Evolutionary conservation across 2,329 filamentous ascomycete species (phyloP), one percentile per base, ranked within the genome.

Genomic region (Alternaria tenuissima): DNA sequence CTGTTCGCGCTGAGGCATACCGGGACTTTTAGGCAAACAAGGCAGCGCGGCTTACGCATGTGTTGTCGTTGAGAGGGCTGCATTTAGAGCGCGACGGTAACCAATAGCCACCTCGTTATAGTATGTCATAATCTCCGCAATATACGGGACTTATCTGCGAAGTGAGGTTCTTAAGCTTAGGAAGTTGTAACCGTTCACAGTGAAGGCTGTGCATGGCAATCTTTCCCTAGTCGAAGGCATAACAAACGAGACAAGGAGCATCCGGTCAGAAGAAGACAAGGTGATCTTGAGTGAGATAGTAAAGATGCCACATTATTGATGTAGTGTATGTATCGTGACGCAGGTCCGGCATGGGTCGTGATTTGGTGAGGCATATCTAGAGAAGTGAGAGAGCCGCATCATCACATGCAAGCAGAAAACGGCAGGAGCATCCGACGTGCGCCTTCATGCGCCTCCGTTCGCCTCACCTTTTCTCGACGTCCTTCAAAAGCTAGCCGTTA

Each of bases 21-120:
- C 41, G 7, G 32, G 39, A 52, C 16, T 16, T 12, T 3, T 20
- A 68, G 66, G 64, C 64, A 68, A 65, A 70, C 24, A 44, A 70
- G 68, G 66, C 68, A 69, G 57, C 20, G 32, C 53, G 58, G 56
- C 61, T 68, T 54, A 63, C 57, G 47, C 22, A 41, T 41, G 61
- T 28, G 12, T 32, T 32, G 34, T 52, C 32, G 47, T 34, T 18
- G 3, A n/a, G 28, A 30, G 8, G 22, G 30, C 18, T 22, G 46
- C 30, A 48, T 22, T 20, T 9, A 24, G 11, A 34, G 28, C 22
- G 18, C 20, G 7, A 22, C 12, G 0, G 18, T 11, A 34, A 7
- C 16, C 46, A 34, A 36, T n/a, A 48, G 20, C 1, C 18, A 14
- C 1, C 16, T 12, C 2, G 11, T 2, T 0, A 7, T 34, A 9